These are phyloP conservation scores for Candida saitoana DNA, from an alignment of 805 yeast genomes.

Conservation along the genomic window DNA sequence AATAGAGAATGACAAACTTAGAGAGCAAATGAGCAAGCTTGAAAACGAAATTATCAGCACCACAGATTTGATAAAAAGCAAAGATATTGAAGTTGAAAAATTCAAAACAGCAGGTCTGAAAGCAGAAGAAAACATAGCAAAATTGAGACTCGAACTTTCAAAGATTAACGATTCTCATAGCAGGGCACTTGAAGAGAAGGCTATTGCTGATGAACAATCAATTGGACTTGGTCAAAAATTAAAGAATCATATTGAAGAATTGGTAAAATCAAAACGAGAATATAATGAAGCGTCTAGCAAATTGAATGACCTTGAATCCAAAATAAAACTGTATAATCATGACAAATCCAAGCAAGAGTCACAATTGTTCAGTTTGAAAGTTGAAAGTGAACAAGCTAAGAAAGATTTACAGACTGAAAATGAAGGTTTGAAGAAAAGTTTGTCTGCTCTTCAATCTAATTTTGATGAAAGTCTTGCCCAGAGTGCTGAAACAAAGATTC, in stretches of 20 bases:
- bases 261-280: conserved; percentile 8
- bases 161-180: conserved; percentile 3
- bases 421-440: conserved; percentile 9
- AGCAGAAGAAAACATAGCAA: conserved; percentile 10
- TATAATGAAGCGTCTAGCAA: conserved; percentile 4
- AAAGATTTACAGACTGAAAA: conserved; percentile 8
- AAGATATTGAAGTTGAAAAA: conserved; percentile 42
- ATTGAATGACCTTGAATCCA: conserved; percentile 7
- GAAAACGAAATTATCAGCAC: conserved; percentile 31
- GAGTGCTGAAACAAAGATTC: neutral
- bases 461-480: conserved; percentile 5
- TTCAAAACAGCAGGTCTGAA: conserved; percentile 39
- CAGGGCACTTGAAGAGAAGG: conserved; percentile 1
- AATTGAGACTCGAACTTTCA: conserved; percentile 10
- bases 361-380: neutral
- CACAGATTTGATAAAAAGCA: conserved; percentile 35
- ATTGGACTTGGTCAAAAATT: neutral
- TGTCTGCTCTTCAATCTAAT: conserved; percentile 9
- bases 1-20: conserved; percentile 36
- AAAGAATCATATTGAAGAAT: conserved; percentile 1
- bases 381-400: conserved; percentile 10
- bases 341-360: conserved; percentile 10
- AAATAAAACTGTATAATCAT: conserved; percentile 7
- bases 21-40: conserved; percentile 27
- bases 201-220: neutral